Evolutionary conservation across 2,329 filamentous ascomycete species (phyloP), one percentile per base, ranked within the genome.

Genomic region (Apiospora pterosperma): DNA sequence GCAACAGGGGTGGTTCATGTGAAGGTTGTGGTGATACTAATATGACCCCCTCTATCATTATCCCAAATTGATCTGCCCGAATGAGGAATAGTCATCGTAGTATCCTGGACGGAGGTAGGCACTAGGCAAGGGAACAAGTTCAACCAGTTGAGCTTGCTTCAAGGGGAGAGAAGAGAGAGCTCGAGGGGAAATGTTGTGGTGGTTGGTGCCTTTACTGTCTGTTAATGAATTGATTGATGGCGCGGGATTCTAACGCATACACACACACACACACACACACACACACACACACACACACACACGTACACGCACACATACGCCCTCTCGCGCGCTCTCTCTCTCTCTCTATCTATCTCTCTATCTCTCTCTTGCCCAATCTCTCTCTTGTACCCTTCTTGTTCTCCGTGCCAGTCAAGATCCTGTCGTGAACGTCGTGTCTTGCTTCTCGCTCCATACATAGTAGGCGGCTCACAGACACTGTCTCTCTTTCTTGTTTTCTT

Each of bases 401-500:
- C 28, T 34, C 48, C 28, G 48, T 31, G 48, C 48, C 48, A 55
- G 48, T 34, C 48, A 55, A 55, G 48, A 8, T 34, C 34, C 31
- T 55, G 48, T 55, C 48, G 48, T 55, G 48, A 55, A 55, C 48
- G 48, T 55, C 48, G 48, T 55, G 48, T 55, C 48, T 55, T 55
- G 48, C 48, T 55, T 55, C 34, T 55, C 48, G 48, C 34, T 55
- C 48, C 48, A 55, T 34, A 34, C 48, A 55, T 55, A 55, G 48
- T 55, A 55, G 28, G 28, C 48, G 25, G 48, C n/a, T n/a, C n/a
- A 55, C 48, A 55, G 48, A 55, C 48, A 55, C 25, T 55, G 48
- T 55, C 48, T 55, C 48, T 55, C 48, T 55, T 55, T 55, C 48
- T 55, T 55, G n/a, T n/a, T n/a, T n/a, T n/a, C n/a, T n/a, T n/a